Percentiles rank a stretch among this genome's conserved stretches.
These are phyloP conservation scores for Yarrowia alimentaria DNA, from an alignment of 805 yeast species.

Conservation along the genomic window DNA sequence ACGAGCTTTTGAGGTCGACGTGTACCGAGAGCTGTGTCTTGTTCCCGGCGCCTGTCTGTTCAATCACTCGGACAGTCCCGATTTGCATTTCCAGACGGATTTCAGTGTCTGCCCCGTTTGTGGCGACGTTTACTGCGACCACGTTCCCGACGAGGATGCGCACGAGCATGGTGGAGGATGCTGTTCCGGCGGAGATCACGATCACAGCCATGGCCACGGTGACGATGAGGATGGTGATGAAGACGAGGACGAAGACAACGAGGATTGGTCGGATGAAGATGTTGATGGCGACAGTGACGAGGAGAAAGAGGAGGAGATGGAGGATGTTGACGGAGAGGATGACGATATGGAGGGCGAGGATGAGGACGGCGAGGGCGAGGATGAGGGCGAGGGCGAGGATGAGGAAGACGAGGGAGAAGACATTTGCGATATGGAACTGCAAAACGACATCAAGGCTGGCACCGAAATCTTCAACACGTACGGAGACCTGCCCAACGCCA, in stretches of 20 bases:
- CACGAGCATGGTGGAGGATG: slow-evolving; percentile 26
- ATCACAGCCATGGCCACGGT: slow-evolving; percentile 30
- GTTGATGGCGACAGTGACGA: slow-evolving; percentile 2
- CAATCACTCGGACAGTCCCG: slow-evolving; percentile 65
- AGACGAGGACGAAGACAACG: slow-evolving; percentile 30
- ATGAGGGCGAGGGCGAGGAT: slow-evolving; percentile 36
- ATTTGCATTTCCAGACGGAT: slow-evolving; percentile 63
- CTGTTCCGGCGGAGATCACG: slow-evolving; percentile 31
- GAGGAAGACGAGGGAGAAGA: slow-evolving; percentile 34
- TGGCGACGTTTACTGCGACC: slow-evolving; percentile 49
- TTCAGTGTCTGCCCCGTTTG: slow-evolving; percentile 54
- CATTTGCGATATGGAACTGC: slow-evolving; percentile 69
- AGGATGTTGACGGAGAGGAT: slow-evolving; percentile 28
- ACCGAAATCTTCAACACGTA: slow-evolving; percentile 78
- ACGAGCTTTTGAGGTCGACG: slow-evolving; percentile 79
- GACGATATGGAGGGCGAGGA: slow-evolving; percentile 32
- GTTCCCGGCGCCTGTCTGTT: slow-evolving; percentile 92
- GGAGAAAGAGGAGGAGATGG: not conserved
- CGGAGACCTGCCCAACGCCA: slow-evolving; percentile 68
- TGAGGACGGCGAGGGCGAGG: slow-evolving; percentile 37
- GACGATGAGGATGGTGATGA: slow-evolving; percentile 31
- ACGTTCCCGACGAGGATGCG: slow-evolving; percentile 32
- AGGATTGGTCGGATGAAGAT: not conserved
- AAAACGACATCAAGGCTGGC: slow-evolving; percentile 44
- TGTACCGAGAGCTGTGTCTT: slow-evolving; percentile 66